Evolutionary conservation across 371 early-diverging fungal species (phyloP).

Genomic region (Lichtheimia hyalospora): DNA sequence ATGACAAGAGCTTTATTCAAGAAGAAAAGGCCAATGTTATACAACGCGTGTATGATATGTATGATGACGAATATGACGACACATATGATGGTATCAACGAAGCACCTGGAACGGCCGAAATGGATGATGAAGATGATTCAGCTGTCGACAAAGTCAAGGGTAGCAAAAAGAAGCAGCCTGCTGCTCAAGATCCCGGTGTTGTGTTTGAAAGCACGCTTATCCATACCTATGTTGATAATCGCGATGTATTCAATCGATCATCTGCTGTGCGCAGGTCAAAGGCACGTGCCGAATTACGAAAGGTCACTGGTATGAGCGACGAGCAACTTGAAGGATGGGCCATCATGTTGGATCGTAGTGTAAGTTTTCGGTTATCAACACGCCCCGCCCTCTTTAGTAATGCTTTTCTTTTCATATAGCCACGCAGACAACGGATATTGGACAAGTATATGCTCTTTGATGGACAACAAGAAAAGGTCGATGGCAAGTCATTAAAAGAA

Average conservation of each 20-base stretch:
- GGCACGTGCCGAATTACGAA: slow-evolving; percentile 59
- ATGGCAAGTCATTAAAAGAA: slow-evolving; percentile 5
- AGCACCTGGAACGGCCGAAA: slow-evolving; percentile 55
- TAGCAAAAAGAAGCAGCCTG: not conserved
- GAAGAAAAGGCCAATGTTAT: slow-evolving; percentile 61
- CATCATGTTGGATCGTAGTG: slow-evolving; percentile 82
- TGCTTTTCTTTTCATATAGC: slow-evolving; percentile 36
- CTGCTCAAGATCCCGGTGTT: slow-evolving; percentile 52
- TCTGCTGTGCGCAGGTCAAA: slow-evolving; percentile 59
- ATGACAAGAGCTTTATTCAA: slow-evolving; percentile 60
- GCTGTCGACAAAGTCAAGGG: slow-evolving; percentile 24
- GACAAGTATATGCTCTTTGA: slow-evolving; percentile 61
- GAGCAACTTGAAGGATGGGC: slow-evolving; percentile 95
- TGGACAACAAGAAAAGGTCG: slow-evolving; percentile 21
- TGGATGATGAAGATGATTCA: slow-evolving; percentile 59
- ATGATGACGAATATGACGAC: slow-evolving; percentile 92
- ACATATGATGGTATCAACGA: slow-evolving; percentile 82
- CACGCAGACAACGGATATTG: slow-evolving; percentile 61
- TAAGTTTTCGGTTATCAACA: slow-evolving; percentile 37
- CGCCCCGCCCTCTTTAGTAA: not conserved
- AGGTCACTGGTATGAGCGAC: slow-evolving; percentile 76
- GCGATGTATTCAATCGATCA: slow-evolving; percentile 61
- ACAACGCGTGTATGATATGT: slow-evolving; percentile 59
- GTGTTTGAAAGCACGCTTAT: slow-evolving; percentile 60
- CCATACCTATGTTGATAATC: slow-evolving; percentile 47